These are phyloP conservation scores for Daldinia caldariorum DNA, from an alignment of 495 filamentous ascomycete species.

Conservation along the genomic window DNA sequence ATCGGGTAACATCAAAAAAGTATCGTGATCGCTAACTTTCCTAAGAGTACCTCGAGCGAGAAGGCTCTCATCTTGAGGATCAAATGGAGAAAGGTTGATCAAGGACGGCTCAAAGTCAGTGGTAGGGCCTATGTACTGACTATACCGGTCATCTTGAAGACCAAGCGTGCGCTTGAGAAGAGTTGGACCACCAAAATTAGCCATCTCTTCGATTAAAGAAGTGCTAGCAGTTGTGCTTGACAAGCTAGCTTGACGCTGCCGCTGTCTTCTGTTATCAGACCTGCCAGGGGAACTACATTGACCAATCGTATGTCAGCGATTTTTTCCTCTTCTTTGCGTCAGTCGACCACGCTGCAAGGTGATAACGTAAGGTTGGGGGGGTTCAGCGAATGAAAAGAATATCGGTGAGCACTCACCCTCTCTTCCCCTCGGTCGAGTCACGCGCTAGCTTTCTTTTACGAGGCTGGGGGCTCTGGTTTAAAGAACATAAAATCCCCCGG, in stretches of 20 bases:
- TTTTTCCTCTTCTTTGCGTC: conserved; percentile 33
- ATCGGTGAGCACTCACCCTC: conserved; percentile 62
- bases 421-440: conserved; percentile 66
- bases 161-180: conserved; percentile 71
- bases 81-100: conserved; percentile 75
- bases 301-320: conserved; percentile 59
- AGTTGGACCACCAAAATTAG: conserved; percentile 68
- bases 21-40: conserved; percentile 82
- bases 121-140: conserved; percentile 72
- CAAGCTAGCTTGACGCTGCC: conserved; percentile 62
- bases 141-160: conserved; percentile 69
- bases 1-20: conserved; percentile 82
- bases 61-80: conserved; percentile 75
- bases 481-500: conserved; percentile 69
- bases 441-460: conserved; percentile 79
- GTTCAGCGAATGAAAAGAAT: conserved; percentile 44
- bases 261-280: conserved; percentile 62
- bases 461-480: conserved; percentile 71
- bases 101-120: conserved; percentile 78
- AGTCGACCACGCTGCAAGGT: conserved; percentile 38
- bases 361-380: conserved; percentile 48
- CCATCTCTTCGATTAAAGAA: conserved; percentile 68
- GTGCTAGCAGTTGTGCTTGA: conserved; percentile 64
- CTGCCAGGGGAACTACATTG: conserved; percentile 61
- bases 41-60: conserved; percentile 75